Evolutionary conservation across 306 rosid genomes (phyloP), one percentile per base, ranked within the genome.

Genomic region (Corylus heterophylla): DNA sequence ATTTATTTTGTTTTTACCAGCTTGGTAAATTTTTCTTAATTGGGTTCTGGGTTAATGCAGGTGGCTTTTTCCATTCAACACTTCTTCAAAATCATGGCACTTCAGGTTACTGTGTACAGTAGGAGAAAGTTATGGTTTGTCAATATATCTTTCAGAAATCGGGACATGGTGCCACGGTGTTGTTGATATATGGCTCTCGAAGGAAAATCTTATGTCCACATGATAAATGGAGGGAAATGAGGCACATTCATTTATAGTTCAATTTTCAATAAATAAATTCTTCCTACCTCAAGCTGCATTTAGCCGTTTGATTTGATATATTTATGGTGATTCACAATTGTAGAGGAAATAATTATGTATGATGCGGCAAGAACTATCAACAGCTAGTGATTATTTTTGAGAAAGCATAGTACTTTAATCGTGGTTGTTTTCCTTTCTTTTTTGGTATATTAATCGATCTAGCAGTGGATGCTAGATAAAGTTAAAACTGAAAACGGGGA

Each of bases 31-130:
- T 25, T 64, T 54, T 18, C 51, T 18, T 18, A 4, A 68, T 42
- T 42, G 42, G 25, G n/a, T 42, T 68, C 18, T 42, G 61, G 9
- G 44, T 71, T 63, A 27, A 22, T 72, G 78, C 85, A 76, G 78
- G 73, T 44, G 17, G 31, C 13, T 37, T 66, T 44, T 52, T 61
- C 29, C 18, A 55, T 20, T 11, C 78, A 39, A n/a, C 17, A 22
- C 37, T 13, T 37, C 12, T 22, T 45, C 51, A 9, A 56, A 49
- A 52, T 76, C 25, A 51, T 14, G 37, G 61, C 16, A 8, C 1
- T 51, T 37, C 20, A 3, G 2, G 20, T 54, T 63, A 54, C 72
- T 76, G 54, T 42, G 54, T 51, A 11, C 18, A 51, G 45, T 25
- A 62, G 50, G 42, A 31, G 35, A 59, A 9, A 25, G 13, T 14